Base-by-base conservation (phyloP, 768 basidiomycete genomes). In the Paxillus involutus region DNA sequence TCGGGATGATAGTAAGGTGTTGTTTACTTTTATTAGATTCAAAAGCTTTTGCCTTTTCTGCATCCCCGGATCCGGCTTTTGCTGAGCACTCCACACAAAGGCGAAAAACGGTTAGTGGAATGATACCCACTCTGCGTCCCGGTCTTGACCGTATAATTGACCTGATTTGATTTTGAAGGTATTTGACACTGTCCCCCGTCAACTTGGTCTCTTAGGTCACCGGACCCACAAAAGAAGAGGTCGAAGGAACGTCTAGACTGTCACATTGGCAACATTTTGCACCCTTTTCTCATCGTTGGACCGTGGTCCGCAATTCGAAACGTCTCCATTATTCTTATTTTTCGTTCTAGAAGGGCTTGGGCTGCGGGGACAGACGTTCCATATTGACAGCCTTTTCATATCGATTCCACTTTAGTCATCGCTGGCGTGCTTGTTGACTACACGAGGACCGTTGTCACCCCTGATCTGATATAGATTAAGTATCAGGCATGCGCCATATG, bases 391-490 rank as follows among this genome's bases (percentile, higher is more conserved):
- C 37, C 49, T 24, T 19, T 65, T 55, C 51, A 52, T 53, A 61
- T 65, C 57, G 56, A 63, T 60, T 43, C 44, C 43, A 3, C 24
- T 52, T 44, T 33, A 44, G 45, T 57, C 53, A 57, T 43, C 58
- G 46, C 44, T 44, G 32, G 45, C 51, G 61, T 56, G 50, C 52
- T 52, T 55, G 53, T 45, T 49, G 37, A 11, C 44, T 37, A 21
- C 36, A 36, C 52, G 35, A 32, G 63, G 70, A 71, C 70, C 64
- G 49, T 61, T 70, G 68, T 35, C 68, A 71, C 68, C 62, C 67
- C 44, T 46, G 59, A 60, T 66, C 59, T 45, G 51, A 66, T 70
- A 57, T 61, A 55, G 55, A 59, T 64, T 57, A 58, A 58, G 29
- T 17, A 39, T n/a, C 42, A 37, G 13, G 50, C 26, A 59, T 63